These are phyloP conservation scores for Butyriboletus loyo DNA, from an alignment of 768 basidiomycete species.

Conservation along the genomic window DNA sequence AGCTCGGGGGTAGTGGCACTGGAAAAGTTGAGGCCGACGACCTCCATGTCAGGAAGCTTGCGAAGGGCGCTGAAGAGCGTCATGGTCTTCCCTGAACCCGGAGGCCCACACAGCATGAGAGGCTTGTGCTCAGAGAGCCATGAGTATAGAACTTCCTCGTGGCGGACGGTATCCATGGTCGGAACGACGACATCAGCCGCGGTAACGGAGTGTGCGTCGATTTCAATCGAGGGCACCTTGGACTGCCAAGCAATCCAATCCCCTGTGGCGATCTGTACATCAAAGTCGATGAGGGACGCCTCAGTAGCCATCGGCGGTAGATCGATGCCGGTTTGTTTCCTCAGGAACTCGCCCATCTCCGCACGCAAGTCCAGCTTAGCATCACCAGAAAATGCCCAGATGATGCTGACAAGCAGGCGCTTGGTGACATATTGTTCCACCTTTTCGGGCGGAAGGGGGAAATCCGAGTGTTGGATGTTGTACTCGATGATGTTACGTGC, in stretches of 20 bases:
- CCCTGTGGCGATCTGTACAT: conserved; percentile 81
- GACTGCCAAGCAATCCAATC: conserved; percentile 94
- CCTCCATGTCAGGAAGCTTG: conserved; percentile 98
- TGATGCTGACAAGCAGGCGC: conserved; percentile 83
- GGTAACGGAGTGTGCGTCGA: conserved; percentile 94
- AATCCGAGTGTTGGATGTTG: conserved; percentile 92
- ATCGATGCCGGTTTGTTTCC: conserved; percentile 85
- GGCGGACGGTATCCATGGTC: conserved; percentile 96
- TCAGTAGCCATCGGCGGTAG: conserved; percentile 74
- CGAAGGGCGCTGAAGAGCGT: conserved; percentile 96
- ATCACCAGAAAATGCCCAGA: conserved; percentile 98
- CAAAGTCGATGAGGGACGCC: conserved; percentile 89
- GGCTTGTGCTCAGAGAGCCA: conserved; percentile 99
- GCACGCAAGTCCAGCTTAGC: conserved; percentile 88
- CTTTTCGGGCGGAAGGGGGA: conserved; percentile 80
- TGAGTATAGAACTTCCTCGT: conserved; percentile 97
- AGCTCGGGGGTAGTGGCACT: conserved; percentile 98
- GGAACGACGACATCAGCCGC: conserved; percentile 97
- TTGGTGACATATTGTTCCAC: conserved; percentile 91
- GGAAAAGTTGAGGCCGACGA: conserved; percentile 98
- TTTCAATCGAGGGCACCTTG: conserved; percentile 91
- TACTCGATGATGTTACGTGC: conserved; percentile 92
- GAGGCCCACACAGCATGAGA: conserved; percentile 96
- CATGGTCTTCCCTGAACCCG: conserved; percentile 99
- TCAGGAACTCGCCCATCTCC: conserved; percentile 84